Base-by-base conservation (phyloP, 495 filamentous ascomycete species). In the Xylaria sp. region DNA sequence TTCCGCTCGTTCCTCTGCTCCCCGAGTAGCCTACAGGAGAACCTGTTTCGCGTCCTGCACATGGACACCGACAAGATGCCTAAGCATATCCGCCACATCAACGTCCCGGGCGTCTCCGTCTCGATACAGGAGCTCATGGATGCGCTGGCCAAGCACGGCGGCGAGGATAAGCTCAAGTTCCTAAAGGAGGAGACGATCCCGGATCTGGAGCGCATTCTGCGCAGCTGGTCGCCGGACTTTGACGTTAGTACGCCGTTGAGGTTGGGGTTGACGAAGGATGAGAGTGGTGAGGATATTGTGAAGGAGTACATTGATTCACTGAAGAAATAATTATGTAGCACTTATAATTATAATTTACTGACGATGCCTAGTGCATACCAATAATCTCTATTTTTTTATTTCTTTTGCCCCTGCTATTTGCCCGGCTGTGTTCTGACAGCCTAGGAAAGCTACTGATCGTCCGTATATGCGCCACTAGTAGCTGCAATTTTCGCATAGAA, bases 81-180 rank as follows among this genome's bases (percentile, higher is more conserved):
- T 33, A 79, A 76, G 12, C 82, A 90, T 68, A 87, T 85, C 43
- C 80, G 92, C 48, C 86, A 88, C 21, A 86, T 95, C 29, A 93
- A 94, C 79, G 77, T 95, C 57, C 93, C 93, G 0, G 93, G 93
- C 1, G 84, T 92, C 68, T 88, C 88, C 50, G 90, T 92, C 19
- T 92, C 85, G 21, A 83, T 93, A 21, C 86, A 91, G 79, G 89
- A 96, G 77, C 89, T 95, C 86, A 81, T 94, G 81, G 90, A 93
- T 76, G 89, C 91, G 50, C 76, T 96, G 78, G 87, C 86, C 70
- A 87, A 86, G 73, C 85, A 92, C 37, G 92, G 90, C 1, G 92
- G 93, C 0, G 83, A 90, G 81, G 90, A 94, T 50, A 87, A 85
- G 77, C 73, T 92, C 79, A 80, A 80, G 73, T 79, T 91, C 59